Evolutionary conservation across 352 stramenopile species (phyloP), one percentile per base, ranked within the genome.

Genomic region (Pythium chondricola): DNA sequence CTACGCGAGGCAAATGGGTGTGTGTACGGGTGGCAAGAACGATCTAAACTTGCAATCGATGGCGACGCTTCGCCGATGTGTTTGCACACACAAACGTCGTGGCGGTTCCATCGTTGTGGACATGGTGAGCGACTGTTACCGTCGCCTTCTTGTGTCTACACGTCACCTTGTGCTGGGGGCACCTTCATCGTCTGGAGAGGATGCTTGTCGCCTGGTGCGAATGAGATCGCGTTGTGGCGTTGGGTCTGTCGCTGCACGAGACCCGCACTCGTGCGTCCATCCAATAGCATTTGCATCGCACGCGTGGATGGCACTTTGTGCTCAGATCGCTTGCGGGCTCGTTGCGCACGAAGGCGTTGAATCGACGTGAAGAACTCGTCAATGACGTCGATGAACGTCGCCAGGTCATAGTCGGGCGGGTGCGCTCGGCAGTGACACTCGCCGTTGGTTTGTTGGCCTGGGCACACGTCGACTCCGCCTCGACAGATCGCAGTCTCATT

Each of bases 381-480:
- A 3, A 67, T 63, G 0, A 69, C 69, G 33, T 71, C 49, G 38
- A 70, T 58, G 39, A 85, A 81, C 4, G 64, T 62, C 13, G 56
- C 26, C 29, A 83, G 68, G 10, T 69, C 45, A 47, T 78, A 84
- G 9, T 58, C 47, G 3, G 55, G 43, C 4, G 40, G 32, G 4
- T 65, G 36, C 0, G 48, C 16, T 4, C 33, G 48, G 39, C 77
- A 88, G 2, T 30, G 41, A 30, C 77, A 88, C 27, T 53, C 45
- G 11, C 72, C 67, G 7, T 70, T 84, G 2, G 60, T 65, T 21
- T 77, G 48, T 54, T 84, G 69, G 17, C 52, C 60, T 0, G 69
- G 63, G 24, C 77, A 88, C 10, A 85, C 64, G 33, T 88, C 77
- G 35, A 79, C 70, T 0, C 43, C 39, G 20, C 74, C 77, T 6